Evolutionary conservation across 2,329 filamentous ascomycete genomes (phyloP), one percentile per base, ranked within the genome.

Genomic region (Ophiocordyceps camponoti-saundersi): DNA sequence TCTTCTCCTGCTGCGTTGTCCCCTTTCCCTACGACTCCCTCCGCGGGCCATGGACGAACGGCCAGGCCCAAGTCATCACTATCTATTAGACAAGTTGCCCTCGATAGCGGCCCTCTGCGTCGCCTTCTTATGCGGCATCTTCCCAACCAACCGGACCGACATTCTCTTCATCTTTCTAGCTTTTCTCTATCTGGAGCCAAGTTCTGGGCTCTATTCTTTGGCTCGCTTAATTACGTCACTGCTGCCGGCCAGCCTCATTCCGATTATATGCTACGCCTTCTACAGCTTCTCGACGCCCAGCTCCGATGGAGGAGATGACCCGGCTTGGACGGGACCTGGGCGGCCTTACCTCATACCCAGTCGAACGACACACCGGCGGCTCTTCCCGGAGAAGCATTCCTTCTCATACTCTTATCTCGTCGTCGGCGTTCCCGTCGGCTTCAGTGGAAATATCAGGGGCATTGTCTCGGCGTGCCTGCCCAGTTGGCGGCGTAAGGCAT

Each of bases 331-430:
- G 7, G 49, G 52, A 16, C 44, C 44, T 15, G 48, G 48, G 34
- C 48, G 47, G n/a, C 71, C 75, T 3, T 61, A 77, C 48, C 62
- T 88, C 13, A 75, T 87, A 41, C 80, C 81, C 8, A 78, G 77
- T 54, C 68, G 65, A 42, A 85, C 79, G 15, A 78, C 71, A 2
- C 83, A 88, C 58, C 66, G 72, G 4, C 70, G 82, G 18, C 58
- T 82, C n/a, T 79, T 81, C 48, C 83, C 83, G 0, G 70, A 77
- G 56, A 75, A 72, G 49, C 79, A 87, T 57, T 71, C 71, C 0
- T 88, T 89, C 56, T 67, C 67, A 1, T 85, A 86, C 57, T 79
- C 80, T 0, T 86, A 87, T 58, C 70, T 88, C 1, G 68, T 80
- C 43, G 76, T 79, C 23, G 82, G 82, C 1, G 68, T 84, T 40